Base-by-base conservation (phyloP, 768 basidiomycete species). In the Phylloporus arenicola region DNA sequence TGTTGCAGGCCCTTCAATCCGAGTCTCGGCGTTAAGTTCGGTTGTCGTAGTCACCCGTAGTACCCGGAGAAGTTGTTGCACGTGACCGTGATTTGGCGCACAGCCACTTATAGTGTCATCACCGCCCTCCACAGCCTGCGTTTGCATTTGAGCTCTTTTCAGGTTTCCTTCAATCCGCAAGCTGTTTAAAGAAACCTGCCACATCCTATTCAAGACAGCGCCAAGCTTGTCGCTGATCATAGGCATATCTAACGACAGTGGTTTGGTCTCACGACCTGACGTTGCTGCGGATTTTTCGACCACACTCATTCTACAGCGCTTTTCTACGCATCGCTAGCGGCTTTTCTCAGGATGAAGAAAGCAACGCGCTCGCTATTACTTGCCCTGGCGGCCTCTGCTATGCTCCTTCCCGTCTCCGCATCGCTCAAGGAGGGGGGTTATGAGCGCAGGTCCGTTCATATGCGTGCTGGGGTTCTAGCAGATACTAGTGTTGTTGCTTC, bases 311-410 rank as follows among this genome's bases (percentile, higher is more conserved):
- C 52, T 45, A 41, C 33, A 19, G 33, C 54, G 31, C 12, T 34
- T 52, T 52, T 25, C 50, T 20, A 39, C 47, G 29, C 40, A 46
- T 34, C 38, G 25, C 45, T 48, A 52, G 45, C 35, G 39, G 37
- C 61, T 41, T 50, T 53, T 48, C 41, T 48, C 54, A 58, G 54
- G 51, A 60, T 65, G 60, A 59, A 64, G 50, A 53, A 55, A 39
- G 39, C 55, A 48, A 51, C 46, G 24, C 57, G 53, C 16, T 52
- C 59, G 34, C 55, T 72, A 27, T 44, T 70, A 25, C 43, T 74
- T 20, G 58, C 65, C 27, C 43, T 60, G 31, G 48, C 61, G 6
- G 57, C 64, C 22, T 63, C 63, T 29, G 62, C 59, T 38, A 34
- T 65, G 35, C 49, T 70, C 14, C 52, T 65, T 45, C 64, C 59